phyloP scores from a whole-genome alignment of 192 early-diverging fungal species.

The Radiomyces spectabilis region DNA sequence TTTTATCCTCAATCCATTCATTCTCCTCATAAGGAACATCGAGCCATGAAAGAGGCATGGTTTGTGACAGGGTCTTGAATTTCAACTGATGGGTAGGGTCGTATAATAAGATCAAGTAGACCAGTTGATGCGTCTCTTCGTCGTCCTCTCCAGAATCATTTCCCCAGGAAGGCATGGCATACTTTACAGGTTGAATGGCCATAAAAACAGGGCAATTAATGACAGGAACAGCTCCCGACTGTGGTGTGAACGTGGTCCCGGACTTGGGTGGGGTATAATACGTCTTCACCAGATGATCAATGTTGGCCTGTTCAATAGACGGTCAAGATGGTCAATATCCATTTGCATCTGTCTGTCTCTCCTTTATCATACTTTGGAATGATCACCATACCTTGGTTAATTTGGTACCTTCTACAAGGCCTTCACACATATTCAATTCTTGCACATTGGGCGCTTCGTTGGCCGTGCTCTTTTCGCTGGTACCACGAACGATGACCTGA shows the following conservation, averaged over 20 bases:
- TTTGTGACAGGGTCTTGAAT: conserved; percentile 46
- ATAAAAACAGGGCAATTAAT: conserved; percentile 52
- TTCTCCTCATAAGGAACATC: conserved; percentile 55
- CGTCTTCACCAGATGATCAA: conserved; percentile 46
- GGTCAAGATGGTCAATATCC: neutral
- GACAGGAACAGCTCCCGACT: conserved; percentile 21
- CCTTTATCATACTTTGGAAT: neutral
- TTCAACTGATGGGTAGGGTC: conserved; percentile 47
- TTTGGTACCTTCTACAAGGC: conserved; percentile 43
- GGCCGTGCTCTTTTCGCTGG: conserved; percentile 18
- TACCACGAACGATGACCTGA: conserved; percentile 45
- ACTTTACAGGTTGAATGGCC: conserved; percentile 43
- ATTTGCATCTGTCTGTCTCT: neutral
- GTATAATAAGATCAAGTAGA: conserved; percentile 35
- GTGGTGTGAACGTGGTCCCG: conserved; percentile 11
- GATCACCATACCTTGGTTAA: conserved; percentile 38
- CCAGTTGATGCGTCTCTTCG: conserved; percentile 12
- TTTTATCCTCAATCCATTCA: conserved; percentile 57
- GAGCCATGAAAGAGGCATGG: conserved; percentile 44
- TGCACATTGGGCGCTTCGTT: conserved; percentile 19
- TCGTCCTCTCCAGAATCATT: conserved; percentile 22
- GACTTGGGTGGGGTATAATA: conserved; percentile 27
- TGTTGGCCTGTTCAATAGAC: conserved; percentile 33
- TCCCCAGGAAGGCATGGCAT: conserved; percentile 31
- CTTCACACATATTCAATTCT: conserved; percentile 52